A percentile compares a stretch with the other conserved stretches of the same genome.
phyloP scores from a whole-genome alignment of 768 basidiomycete species.

The Agaricus subrufescens region DNA sequence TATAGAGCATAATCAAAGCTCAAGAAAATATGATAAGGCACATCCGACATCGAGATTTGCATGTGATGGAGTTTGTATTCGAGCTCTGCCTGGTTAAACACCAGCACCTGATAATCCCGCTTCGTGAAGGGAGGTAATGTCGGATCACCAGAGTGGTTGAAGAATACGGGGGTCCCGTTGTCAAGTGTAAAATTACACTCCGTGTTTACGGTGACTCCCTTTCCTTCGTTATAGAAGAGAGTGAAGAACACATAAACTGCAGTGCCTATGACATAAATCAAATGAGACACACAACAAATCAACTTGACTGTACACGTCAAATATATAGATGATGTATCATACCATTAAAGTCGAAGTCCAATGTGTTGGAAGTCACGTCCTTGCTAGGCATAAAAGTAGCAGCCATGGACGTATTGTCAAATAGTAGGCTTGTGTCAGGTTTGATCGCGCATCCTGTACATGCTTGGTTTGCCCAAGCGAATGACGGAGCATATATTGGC shows the following conservation, averaged over 20 bases:
- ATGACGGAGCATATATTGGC: constrained; percentile 21
- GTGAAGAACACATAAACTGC: constrained; percentile 37
- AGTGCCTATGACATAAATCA: constrained; percentile 20
- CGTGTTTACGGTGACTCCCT: constrained; percentile 16
- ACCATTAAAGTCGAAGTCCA: constrained; percentile 27
- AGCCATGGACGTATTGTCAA: constrained; percentile 26
- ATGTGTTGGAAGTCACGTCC: constrained; percentile 14
- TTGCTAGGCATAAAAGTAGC: constrained; percentile 25
- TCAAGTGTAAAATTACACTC: constrained; percentile 21
- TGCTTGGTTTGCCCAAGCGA: constrained; percentile 21
- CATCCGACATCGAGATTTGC: constrained; percentile 8
- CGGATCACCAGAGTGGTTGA: constrained; percentile 15
- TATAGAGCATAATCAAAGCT: constrained; percentile 15
- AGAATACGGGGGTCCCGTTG: constrained; percentile 9
- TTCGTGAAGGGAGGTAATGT: background rate
- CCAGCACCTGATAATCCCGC: constrained; percentile 17
- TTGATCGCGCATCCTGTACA: constrained; percentile 20
- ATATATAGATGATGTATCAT: background rate
- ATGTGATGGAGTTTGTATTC: constrained; percentile 5
- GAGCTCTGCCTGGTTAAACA: constrained; percentile 15
- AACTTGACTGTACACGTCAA: background rate
- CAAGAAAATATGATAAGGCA: constrained; percentile 8
- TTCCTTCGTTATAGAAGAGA: constrained; percentile 28
- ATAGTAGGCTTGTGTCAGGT: constrained; percentile 17
- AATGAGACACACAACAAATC: background rate